Evolutionary conservation across 2,329 filamentous ascomycete genomes (phyloP).

Genomic region (Sporothrix curviconia): DNA sequence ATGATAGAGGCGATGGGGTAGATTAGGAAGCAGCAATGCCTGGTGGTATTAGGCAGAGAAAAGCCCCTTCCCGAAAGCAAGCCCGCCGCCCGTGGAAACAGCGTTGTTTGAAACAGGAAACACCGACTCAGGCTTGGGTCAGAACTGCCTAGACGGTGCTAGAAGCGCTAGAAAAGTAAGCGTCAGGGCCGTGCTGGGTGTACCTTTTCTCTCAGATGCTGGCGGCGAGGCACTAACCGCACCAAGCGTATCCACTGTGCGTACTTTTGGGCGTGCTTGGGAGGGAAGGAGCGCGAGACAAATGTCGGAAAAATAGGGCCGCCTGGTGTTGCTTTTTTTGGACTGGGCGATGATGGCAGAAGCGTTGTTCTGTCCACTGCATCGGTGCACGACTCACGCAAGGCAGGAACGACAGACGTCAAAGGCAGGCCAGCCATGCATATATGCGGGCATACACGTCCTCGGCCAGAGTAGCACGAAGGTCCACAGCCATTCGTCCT

Average conservation of each 20-base stretch:
- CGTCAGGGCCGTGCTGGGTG: slow-evolving; percentile 3
- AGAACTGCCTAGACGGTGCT: neutral
- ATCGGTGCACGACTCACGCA: neutral
- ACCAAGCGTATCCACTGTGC: neutral
- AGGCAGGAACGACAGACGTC: slow-evolving; percentile 1
- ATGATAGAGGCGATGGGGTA: slow-evolving; percentile 2
- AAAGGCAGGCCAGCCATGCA: neutral
- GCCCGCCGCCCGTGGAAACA: neutral
- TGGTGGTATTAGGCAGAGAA: too few species aligned
- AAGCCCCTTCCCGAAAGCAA: neutral
- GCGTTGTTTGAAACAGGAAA: neutral
- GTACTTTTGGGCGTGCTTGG: neutral
- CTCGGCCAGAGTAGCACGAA: too few species aligned
- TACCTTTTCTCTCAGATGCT: too few species aligned
- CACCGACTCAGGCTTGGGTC: neutral
- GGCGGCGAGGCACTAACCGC: neutral
- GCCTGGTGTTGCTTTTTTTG: slow-evolving; percentile 4
- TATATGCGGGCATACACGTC: neutral
- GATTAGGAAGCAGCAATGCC: neutral
- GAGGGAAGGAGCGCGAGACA: slow-evolving; percentile 1
- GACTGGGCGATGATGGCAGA: neutral
- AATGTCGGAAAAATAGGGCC: neutral
- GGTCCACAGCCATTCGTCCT: too few species aligned
- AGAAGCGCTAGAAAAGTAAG: neutral
- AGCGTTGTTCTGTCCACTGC: neutral